These are phyloP conservation scores for Neurospora sp. DNA, from an alignment of 2,329 filamentous ascomycete genomes.

Conservation along the genomic window DNA sequence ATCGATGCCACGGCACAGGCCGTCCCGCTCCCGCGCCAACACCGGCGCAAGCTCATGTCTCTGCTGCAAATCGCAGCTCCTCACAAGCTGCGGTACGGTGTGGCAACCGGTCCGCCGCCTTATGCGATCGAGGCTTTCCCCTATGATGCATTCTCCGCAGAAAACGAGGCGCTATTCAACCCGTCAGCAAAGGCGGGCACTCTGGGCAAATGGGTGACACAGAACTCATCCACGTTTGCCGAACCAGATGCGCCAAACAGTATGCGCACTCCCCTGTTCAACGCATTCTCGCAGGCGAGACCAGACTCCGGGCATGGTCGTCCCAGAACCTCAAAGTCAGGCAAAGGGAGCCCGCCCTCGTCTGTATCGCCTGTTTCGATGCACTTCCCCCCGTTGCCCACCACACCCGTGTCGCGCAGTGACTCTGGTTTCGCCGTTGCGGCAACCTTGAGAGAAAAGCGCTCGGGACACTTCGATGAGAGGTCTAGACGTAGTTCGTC, in stretches of 20 bases:
- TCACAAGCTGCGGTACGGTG: conserved; percentile 78
- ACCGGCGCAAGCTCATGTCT: conserved; percentile 80
- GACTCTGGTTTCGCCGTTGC: conserved; percentile 87
- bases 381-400: conserved; percentile 66
- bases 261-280: conserved; percentile 65
- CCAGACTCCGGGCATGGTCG: conserved; percentile 62
- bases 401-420: conserved; percentile 73
- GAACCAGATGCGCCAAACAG: conserved; percentile 46
- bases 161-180: conserved; percentile 73
- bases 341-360: conserved; percentile 50
- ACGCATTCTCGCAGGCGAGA: conserved; percentile 75
- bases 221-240: conserved; percentile 84
- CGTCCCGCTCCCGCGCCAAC: conserved; percentile 73
- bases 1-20: conserved; percentile 78
- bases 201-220: conserved; percentile 75
- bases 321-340: conserved; percentile 64
- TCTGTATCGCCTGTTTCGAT: conserved; percentile 69
- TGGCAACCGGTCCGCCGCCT: conserved; percentile 77
- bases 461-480: conserved; percentile 79
- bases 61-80: conserved; percentile 84
- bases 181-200: conserved; percentile 60
- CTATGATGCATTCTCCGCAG: conserved; percentile 79
- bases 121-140: conserved; percentile 93
- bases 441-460: conserved; percentile 81
- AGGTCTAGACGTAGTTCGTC: conserved; percentile 82